These are phyloP conservation scores for Colletotrichum destructivum DNA, from an alignment of 2,329 filamentous ascomycete genomes.

Conservation along the genomic window DNA sequence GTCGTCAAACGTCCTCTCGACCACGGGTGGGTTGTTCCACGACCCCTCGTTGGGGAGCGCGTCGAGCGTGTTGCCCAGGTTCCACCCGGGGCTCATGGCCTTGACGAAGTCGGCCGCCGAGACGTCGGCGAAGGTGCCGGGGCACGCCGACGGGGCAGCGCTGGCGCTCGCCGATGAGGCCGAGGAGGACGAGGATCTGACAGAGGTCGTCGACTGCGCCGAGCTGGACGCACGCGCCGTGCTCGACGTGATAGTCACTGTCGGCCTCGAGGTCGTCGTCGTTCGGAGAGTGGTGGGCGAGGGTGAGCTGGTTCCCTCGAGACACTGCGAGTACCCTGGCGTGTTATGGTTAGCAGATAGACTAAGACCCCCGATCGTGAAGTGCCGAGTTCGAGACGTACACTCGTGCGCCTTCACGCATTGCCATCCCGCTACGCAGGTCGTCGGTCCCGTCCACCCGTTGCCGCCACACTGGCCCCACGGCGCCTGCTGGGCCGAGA, in stretches of 20 bases:
- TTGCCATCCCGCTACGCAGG: slow-evolving; percentile 33
- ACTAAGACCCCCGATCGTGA: too few species aligned
- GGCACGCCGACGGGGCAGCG: slow-evolving; percentile 49
- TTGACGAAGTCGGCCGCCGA: slow-evolving; percentile 62
- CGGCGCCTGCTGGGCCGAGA: slow-evolving; percentile 13
- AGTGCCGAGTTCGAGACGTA: background rate
- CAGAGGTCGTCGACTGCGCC: background rate
- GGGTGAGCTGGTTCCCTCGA: slow-evolving; percentile 17
- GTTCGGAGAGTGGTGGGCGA: slow-evolving; percentile 17
- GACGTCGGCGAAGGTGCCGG: slow-evolving; percentile 59
- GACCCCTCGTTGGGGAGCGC: slow-evolving; percentile 62
- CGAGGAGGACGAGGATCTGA: slow-evolving; percentile 12
- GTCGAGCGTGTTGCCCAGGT: slow-evolving; percentile 72
- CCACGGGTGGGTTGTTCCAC: slow-evolving; percentile 71
- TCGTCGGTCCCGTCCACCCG: slow-evolving; percentile 37
- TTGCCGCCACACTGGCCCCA: slow-evolving; percentile 40
- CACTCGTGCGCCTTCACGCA: slow-evolving; percentile 33
- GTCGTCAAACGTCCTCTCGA: slow-evolving; percentile 64
- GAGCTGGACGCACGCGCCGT: background rate
- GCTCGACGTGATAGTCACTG: background rate
- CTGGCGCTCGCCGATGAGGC: background rate
- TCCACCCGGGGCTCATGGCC: slow-evolving; percentile 71
- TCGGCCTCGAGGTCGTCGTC: slow-evolving; percentile 1
- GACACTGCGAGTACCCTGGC: slow-evolving; percentile 40
- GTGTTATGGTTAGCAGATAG: background rate